Evolutionary conservation across 148 eudicot species (phyloP).

Genomic region (Cornus suecica): DNA sequence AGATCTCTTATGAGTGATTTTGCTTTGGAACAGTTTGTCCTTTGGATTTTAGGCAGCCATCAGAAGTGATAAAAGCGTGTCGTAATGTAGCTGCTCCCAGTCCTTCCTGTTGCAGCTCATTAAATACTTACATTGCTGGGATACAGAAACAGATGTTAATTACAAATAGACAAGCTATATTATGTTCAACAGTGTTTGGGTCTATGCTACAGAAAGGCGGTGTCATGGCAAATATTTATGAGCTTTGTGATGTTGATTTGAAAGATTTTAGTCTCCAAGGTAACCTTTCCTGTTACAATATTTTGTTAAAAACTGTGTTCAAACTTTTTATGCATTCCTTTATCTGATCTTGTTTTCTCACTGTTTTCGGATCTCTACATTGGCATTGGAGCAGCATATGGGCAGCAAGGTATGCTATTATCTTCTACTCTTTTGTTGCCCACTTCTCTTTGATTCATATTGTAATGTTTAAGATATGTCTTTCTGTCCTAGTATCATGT

Average conservation of each 20-base stretch:
- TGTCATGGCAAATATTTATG: conserved; percentile 79
- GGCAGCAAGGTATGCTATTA: conserved; percentile 61
- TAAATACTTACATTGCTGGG: conserved; percentile 68
- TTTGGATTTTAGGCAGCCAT: conserved; percentile 60
- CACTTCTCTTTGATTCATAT: background rate
- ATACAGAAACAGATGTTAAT: conserved; percentile 83
- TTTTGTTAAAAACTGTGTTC: background rate
- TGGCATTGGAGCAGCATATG: conserved; percentile 60
- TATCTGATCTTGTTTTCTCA: conserved; percentile 24
- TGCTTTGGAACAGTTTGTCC: conserved; percentile 67
- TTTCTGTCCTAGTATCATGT: background rate
- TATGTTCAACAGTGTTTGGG: conserved; percentile 80
- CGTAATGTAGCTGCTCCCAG: conserved; percentile 81
- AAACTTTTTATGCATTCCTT: conserved; percentile 3
- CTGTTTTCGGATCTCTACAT: conserved; percentile 10
- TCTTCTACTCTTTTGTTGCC: background rate
- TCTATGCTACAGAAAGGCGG: conserved; percentile 79
- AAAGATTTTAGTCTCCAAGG: conserved; percentile 96
- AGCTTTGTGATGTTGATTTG: conserved; percentile 92
- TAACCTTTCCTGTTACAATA: conserved; percentile 9
- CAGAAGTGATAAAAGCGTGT: conserved; percentile 77
- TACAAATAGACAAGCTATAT: conserved; percentile 87
- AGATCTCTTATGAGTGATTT: background rate
- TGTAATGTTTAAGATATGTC: background rate
- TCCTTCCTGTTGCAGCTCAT: conserved; percentile 86